Evolutionary conservation across 306 rosid species (phyloP).

Genomic region (Ammopiptanthus mongolicus): DNA sequence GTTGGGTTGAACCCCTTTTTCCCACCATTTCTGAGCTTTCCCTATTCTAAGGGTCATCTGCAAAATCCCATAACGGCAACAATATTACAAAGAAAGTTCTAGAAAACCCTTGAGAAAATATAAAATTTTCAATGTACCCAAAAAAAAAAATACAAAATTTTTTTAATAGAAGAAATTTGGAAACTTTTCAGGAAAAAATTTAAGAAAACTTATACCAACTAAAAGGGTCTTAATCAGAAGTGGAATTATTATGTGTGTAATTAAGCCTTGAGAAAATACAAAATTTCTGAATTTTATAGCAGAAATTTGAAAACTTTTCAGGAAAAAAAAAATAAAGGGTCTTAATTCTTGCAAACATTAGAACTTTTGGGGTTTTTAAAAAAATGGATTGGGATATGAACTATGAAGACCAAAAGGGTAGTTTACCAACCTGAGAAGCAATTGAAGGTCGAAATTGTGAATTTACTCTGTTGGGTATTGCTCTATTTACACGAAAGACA

Average conservation of each 20-base stretch:
- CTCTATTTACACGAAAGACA: conserved; percentile 26
- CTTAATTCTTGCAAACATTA: too few species aligned
- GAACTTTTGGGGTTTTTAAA: too few species aligned
- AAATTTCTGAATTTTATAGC: too few species aligned
- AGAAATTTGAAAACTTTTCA: too few species aligned
- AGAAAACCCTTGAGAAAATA: background rate
- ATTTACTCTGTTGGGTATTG: conserved; percentile 12
- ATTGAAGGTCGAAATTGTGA: conserved; percentile 28
- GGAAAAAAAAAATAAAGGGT: too few species aligned
- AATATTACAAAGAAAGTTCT: background rate
- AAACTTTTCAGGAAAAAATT: too few species aligned
- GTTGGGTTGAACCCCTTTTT: conserved; percentile 68
- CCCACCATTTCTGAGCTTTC: conserved; percentile 88
- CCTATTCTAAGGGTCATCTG: conserved; percentile 53
- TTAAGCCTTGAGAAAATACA: too few species aligned
- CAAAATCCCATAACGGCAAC: background rate
- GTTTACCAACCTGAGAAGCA: conserved; percentile 45
- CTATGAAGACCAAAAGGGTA: background rate
- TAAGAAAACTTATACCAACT: too few species aligned
- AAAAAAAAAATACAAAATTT: too few species aligned
- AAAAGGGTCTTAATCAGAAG: too few species aligned
- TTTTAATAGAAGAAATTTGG: too few species aligned
- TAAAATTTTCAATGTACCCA: background rate
- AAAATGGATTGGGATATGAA: background rate
- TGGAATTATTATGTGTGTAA: too few species aligned